These are phyloP conservation scores for Macrophomina tecta DNA, from an alignment of 2,329 filamentous ascomycete species.

Conservation along the genomic window DNA sequence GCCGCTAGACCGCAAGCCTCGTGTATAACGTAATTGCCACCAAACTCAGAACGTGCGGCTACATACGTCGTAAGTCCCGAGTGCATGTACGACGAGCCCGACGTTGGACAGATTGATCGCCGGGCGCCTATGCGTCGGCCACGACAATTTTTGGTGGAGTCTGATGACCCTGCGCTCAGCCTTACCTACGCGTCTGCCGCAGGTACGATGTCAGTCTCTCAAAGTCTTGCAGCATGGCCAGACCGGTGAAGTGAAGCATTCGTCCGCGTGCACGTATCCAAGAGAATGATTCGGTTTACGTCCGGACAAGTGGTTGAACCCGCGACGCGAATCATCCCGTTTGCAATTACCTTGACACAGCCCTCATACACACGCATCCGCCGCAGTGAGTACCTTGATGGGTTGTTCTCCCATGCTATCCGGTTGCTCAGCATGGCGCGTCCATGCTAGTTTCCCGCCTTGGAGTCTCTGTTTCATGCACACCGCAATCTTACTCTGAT, in stretches of 20 bases:
- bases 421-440: constrained; percentile 10
- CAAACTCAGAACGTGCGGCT: constrained; percentile 9
- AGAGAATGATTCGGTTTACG: too few relatives aligned
- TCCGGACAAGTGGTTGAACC: too few relatives aligned
- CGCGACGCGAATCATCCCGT: too few relatives aligned
- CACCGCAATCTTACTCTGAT: constrained; percentile 10
- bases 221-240: too few relatives aligned
- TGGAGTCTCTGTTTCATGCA: constrained; percentile 1
- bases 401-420: neutral
- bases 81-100: constrained; percentile 4
- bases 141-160: constrained; percentile 18
- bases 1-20: neutral
- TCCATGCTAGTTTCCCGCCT: neutral
- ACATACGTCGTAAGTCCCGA: neutral
- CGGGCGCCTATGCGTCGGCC: constrained; percentile 3
- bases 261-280: neutral
- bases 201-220: too few relatives aligned
- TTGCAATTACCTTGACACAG: too few relatives aligned
- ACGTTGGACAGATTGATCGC: constrained; percentile 23
- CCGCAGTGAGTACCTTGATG: neutral
- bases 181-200: constrained; percentile 9
- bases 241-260: too few relatives aligned
- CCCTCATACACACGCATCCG: too few relatives aligned
- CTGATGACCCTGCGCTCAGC: constrained; percentile 19
- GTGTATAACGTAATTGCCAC: constrained; percentile 19